These are phyloP conservation scores for Phalaenopsis equestris DNA, from an alignment of 106 monocot genomes.

Conservation along the genomic window DNA sequence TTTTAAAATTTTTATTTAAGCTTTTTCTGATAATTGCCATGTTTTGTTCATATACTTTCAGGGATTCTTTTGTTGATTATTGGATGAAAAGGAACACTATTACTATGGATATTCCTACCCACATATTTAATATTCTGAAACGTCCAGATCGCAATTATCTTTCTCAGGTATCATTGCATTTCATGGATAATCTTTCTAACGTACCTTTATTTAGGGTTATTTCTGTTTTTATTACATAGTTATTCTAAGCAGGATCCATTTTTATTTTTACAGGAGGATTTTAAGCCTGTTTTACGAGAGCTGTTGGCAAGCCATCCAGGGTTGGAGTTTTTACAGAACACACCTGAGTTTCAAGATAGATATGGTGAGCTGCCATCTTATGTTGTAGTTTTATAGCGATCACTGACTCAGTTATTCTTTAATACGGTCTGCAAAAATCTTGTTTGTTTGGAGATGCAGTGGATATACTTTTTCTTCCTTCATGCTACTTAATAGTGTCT, in stretches of 20 bases:
- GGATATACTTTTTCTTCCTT: too few species aligned
- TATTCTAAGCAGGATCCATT: background rate
- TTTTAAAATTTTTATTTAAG: background rate
- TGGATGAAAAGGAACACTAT: constrained; percentile 83
- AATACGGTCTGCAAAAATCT: too few species aligned
- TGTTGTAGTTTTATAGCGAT: too few species aligned
- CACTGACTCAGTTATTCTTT: too few species aligned
- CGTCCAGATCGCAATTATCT: constrained; percentile 67
- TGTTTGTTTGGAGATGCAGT: too few species aligned
- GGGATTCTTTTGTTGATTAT: constrained; percentile 74
- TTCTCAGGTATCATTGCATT: constrained; percentile 38
- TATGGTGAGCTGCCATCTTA: constrained; percentile 50
- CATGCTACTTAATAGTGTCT: too few species aligned
- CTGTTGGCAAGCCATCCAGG: constrained; percentile 92
- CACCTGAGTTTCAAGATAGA: constrained; percentile 99
- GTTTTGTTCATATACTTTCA: constrained; percentile 22
- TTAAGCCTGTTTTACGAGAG: constrained; percentile 82
- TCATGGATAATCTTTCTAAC: background rate
- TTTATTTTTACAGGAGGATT: constrained; percentile 63
- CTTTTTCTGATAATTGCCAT: background rate
- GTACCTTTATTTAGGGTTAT: background rate
- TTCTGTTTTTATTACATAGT: constrained; percentile 1
- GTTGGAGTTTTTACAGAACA: constrained; percentile 87
- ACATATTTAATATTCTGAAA: constrained; percentile 73
- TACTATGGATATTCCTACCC: constrained; percentile 70